These are phyloP conservation scores for Acmispon strigosus DNA, from an alignment of 306 rosid species.

Conservation along the genomic window DNA sequence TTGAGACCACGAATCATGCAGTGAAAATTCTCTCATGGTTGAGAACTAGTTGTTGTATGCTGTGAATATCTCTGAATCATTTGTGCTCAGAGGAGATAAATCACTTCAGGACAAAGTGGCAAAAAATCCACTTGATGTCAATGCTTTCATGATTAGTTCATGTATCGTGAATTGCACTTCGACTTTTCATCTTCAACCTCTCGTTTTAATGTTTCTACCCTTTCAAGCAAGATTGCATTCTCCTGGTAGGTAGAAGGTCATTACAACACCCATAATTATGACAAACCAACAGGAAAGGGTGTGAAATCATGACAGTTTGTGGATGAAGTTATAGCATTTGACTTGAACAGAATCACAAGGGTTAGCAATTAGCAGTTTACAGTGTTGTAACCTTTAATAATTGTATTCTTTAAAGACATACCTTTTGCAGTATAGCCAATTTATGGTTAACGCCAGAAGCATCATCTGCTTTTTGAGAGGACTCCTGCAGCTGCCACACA, in stretches of 20 bases:
- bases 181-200: slow-evolving; percentile 48
- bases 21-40: slow-evolving; percentile 3
- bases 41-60: not conserved
- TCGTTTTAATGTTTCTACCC: slow-evolving; percentile 46
- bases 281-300: not conserved
- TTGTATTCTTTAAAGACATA: slow-evolving; percentile 10
- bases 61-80: not conserved
- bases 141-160: slow-evolving; percentile 14
- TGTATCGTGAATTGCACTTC: slow-evolving; percentile 38
- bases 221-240: slow-evolving; percentile 37
- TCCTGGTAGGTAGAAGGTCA: slow-evolving; percentile 37
- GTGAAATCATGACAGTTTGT: not conserved
- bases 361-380: not conserved
- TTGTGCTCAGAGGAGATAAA: not conserved
- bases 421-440: slow-evolving; percentile 50
- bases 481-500: slow-evolving; percentile 39
- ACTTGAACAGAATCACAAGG: not conserved
- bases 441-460: slow-evolving; percentile 40
- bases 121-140: not conserved
- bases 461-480: slow-evolving; percentile 28
- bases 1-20: not conserved
- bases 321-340: not conserved
- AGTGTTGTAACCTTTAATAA: not conserved
- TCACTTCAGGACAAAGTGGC: not conserved
- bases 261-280: slow-evolving; percentile 5